A percentile compares a stretch with the other conserved stretches of the same genome.
phyloP scores from a whole-genome alignment of 164 flowering plant genomes.

The Aristolochia contorta region DNA sequence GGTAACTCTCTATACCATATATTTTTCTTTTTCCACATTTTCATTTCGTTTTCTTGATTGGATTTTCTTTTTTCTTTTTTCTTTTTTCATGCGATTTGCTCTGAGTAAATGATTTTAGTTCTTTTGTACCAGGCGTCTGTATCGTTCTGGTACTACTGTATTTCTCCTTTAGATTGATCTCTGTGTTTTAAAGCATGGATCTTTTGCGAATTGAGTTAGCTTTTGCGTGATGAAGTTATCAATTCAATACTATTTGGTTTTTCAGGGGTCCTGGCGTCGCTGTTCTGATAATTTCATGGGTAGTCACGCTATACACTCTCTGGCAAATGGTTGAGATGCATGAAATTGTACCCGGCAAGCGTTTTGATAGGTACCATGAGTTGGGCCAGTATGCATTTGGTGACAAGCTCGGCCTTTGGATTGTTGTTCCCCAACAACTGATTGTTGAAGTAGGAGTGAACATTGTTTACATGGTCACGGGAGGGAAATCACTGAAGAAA shows the following conservation, averaged over 20 bases:
- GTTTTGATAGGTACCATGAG: conserved; percentile 56
- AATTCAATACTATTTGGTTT: too few species aligned
- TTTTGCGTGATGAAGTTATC: too few species aligned
- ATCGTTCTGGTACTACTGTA: too few species aligned
- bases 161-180: too few species aligned
- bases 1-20: conserved; percentile 19
- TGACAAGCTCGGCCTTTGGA: conserved; percentile 41
- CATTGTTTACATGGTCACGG: conserved; percentile 67
- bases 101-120: too few species aligned
- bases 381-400: conserved; percentile 60
- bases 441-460: conserved; percentile 43
- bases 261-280: conserved; percentile 21
- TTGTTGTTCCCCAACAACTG: conserved; percentile 53
- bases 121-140: too few species aligned
- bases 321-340: conserved; percentile 67
- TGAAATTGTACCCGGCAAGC: conserved; percentile 51
- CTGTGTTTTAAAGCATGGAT: too few species aligned
- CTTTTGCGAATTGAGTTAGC: too few species aligned
- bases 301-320: conserved; percentile 43
- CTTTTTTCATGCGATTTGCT: too few species aligned
- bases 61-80: too few species aligned
- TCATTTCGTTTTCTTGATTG: too few species aligned
- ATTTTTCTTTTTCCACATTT: too few species aligned
- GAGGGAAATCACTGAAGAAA: conserved; percentile 52
- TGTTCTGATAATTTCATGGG: conserved; percentile 31